These are phyloP conservation scores for Penicillium verhagenii DNA, from an alignment of 495 filamentous ascomycete species.

Conservation along the genomic window DNA sequence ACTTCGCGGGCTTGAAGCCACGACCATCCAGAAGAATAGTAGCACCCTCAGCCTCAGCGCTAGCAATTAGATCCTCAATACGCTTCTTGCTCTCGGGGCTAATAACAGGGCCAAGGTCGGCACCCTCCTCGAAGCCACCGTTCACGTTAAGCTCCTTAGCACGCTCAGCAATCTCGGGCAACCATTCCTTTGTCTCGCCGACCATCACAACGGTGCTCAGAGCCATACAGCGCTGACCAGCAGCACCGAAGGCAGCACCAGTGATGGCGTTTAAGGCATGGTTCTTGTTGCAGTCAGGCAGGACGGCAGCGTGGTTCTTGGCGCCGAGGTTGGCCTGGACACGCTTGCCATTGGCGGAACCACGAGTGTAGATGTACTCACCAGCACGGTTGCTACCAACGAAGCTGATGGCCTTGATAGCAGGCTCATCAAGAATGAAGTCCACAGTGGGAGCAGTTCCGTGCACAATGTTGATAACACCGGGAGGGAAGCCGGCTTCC, in stretches of 20 bases:
- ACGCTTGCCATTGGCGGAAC: constrained; percentile 84
- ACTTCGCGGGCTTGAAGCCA: constrained; percentile 83
- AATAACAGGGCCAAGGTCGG: constrained; percentile 96
- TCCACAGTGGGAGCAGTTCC: constrained; percentile 89
- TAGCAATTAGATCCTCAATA: constrained; percentile 85
- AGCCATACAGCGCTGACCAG: constrained; percentile 97
- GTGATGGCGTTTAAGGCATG: constrained; percentile 92
- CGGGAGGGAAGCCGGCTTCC: constrained; percentile 90
- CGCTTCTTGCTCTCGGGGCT: constrained; percentile 86
- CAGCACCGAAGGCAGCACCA: constrained; percentile 94
- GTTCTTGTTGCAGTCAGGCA: constrained; percentile 98
- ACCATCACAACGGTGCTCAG: constrained; percentile 92
- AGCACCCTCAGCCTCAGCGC: constrained; percentile 88
- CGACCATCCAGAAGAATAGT: constrained; percentile 93
- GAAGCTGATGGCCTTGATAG: constrained; percentile 97
- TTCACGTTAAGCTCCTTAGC: constrained; percentile 89
- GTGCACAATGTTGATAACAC: constrained; percentile 94
- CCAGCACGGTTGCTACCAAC: constrained; percentile 96
- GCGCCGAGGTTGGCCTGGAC: constrained; percentile 98
- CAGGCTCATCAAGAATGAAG: constrained; percentile 94
- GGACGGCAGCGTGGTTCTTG: constrained; percentile 95
- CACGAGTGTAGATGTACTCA: constrained; percentile 92
- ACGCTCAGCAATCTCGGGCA: constrained; percentile 85
- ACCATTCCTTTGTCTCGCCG: constrained; percentile 90
- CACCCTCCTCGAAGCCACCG: constrained; percentile 90